Conservation (phyloP, 139 green algal genomes). For the Micromonas pusilla region DNA sequence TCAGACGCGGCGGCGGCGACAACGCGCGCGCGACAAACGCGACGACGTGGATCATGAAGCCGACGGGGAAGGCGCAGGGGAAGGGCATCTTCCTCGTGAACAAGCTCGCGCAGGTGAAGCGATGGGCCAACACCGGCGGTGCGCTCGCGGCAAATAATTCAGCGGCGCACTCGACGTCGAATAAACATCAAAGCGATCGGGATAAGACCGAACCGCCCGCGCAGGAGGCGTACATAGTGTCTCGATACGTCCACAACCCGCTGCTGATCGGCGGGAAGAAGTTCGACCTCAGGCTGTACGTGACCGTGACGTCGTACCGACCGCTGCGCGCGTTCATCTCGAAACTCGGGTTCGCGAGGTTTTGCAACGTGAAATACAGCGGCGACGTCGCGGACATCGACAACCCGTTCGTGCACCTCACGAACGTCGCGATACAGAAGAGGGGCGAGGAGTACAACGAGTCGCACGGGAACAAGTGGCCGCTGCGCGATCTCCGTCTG, state of each 20-base stretch:
- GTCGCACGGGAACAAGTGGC: constrained; percentile 67
- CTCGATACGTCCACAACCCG: constrained; percentile 52
- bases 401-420: constrained; percentile 69
- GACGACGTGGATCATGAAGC: constrained; percentile 78
- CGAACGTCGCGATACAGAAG: constrained; percentile 73
- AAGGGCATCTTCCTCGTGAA: constrained; percentile 77
- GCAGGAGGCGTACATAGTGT: constrained; percentile 70
- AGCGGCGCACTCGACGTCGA: background rate
- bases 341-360: constrained; percentile 61
- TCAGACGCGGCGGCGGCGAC: constrained; percentile 36
- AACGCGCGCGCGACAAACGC: no score
- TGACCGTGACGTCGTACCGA: constrained; percentile 55
- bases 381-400: constrained; percentile 43
- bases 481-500: constrained; percentile 46
- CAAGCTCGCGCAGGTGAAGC: constrained; percentile 55
- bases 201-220: no score
- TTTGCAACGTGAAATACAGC: constrained; percentile 71
- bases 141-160: background rate
- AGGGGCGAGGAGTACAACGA: constrained; percentile 50
- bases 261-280: constrained; percentile 56
- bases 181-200: background rate
- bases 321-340: constrained; percentile 64
- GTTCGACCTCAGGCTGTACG: constrained; percentile 68
- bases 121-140: background rate
- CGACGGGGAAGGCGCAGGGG: constrained; percentile 60